These are phyloP conservation scores for Aureobasidium zeae DNA, from an alignment of 2,329 filamentous ascomycete genomes.

Conservation along the genomic window DNA sequence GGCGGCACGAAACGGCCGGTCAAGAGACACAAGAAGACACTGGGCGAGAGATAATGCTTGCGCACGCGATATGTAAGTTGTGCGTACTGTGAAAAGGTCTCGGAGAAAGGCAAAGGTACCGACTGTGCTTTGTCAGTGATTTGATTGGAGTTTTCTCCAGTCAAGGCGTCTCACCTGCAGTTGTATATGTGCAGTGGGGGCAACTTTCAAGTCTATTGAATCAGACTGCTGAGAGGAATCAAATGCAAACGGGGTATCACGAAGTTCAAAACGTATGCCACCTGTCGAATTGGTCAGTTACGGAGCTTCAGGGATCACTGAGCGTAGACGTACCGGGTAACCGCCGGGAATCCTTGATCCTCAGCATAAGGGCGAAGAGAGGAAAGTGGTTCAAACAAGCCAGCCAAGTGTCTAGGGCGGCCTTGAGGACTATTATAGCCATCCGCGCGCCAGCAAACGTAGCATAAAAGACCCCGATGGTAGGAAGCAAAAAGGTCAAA, in stretches of 20 bases:
- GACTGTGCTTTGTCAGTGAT: slow-evolving; percentile 46
- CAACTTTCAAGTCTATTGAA: slow-evolving; percentile 21
- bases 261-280: slow-evolving; percentile 83
- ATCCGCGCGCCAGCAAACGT: slow-evolving; percentile 93
- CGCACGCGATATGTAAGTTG: slow-evolving; percentile 85
- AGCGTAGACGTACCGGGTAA: slow-evolving; percentile 56
- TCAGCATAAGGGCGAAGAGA: slow-evolving; percentile 90
- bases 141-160: neutral
- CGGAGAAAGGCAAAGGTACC: slow-evolving; percentile 78
- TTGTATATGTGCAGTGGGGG: slow-evolving; percentile 71
- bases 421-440: slow-evolving; percentile 89
- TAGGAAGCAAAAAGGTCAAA: slow-evolving; percentile 88
- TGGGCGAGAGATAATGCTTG: slow-evolving; percentile 87
- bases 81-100: slow-evolving; percentile 96
- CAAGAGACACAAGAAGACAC: slow-evolving; percentile 76
- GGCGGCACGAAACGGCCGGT: slow-evolving; percentile 91
- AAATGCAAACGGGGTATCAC: slow-evolving; percentile 51
- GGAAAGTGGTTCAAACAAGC: slow-evolving; percentile 97
- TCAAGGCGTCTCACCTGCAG: slow-evolving; percentile 71
- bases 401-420: slow-evolving; percentile 78
- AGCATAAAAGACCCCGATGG: slow-evolving; percentile 91
- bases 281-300: slow-evolving; percentile 26
- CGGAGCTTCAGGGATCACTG: neutral
- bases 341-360: slow-evolving; percentile 83
- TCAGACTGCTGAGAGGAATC: slow-evolving; percentile 1